Evolutionary conservation across 257 asterid genomes (phyloP).

Genomic region (Solanum bulbocastanum): DNA sequence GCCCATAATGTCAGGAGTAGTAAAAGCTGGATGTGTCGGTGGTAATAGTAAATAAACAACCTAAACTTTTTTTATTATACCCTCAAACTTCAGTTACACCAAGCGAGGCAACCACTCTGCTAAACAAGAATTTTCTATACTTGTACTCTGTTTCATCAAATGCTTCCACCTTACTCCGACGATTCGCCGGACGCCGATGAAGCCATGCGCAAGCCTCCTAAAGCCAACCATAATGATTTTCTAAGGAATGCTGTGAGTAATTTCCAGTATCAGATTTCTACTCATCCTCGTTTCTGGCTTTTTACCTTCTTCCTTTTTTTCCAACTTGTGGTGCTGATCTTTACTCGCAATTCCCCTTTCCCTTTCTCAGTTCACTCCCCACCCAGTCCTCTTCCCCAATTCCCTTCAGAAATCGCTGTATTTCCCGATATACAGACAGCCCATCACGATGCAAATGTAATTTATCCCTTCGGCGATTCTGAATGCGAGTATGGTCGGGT

Average conservation of each 20-base stretch:
- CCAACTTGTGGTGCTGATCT: conserved; percentile 39
- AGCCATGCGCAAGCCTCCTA: conserved; percentile 1
- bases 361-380: conserved; percentile 10
- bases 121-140: not conserved
- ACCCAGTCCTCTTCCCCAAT: conserved; percentile 6
- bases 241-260: conserved; percentile 6
- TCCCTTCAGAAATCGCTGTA: not conserved
- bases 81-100: not conserved
- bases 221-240: not conserved
- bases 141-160: not conserved
- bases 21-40: not conserved
- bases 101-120: not conserved
- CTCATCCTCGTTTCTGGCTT: conserved; percentile 59
- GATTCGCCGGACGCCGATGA: not conserved
- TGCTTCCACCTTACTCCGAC: not conserved
- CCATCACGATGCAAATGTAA: not conserved
- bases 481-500: conserved; percentile 71
- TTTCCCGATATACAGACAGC: not conserved
- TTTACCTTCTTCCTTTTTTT: conserved; percentile 49
- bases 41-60: not conserved
- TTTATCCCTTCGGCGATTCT: conserved; percentile 6
- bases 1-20: not conserved
- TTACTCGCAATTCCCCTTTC: conserved; percentile 36
- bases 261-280: conserved; percentile 25
- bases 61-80: not conserved